Evolutionary conservation across 768 basidiomycete genomes (phyloP), one percentile per base, ranked within the genome.

Genomic region (Macrocybe gigantea): DNA sequence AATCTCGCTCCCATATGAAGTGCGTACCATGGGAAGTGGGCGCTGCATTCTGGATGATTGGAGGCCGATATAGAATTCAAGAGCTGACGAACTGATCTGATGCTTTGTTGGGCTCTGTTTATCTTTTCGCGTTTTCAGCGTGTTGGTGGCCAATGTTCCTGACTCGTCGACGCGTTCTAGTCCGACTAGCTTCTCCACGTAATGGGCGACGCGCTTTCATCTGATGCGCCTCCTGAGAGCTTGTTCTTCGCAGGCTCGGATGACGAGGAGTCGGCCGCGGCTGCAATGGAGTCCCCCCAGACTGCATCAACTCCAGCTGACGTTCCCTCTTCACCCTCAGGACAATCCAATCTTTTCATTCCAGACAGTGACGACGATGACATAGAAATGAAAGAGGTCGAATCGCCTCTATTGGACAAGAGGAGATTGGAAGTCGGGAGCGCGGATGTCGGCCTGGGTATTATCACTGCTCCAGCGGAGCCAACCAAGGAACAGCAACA

Each of bases 21-120:
- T 38, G 41, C 60, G 44, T 63, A 87, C 87, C 83, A 89, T 88
- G 41, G 84, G 84, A 58, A 90, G 75, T 54, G 79, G 79, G 53
- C 88, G 85, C 68, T 91, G 89, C 90, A 92, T 92, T 75, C 80
- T 83, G 63, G 54, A 58, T 53, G 52, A 50, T 51, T 54, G 49
- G 52, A 54, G 44, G 46, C 39, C 56, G 48, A 54, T 49, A 55
- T 52, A 56, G 53, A 49, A 43, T 51, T 49, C 47, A 49, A 52
- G 52, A 44, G 55, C 48, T 44, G 50, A 56, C 35, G 31, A 13
- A 48, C 50, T 55, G 49, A 64, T 60, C 61, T 64, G 60, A 60
- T 49, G 55, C 47, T 13, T 36, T 66, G 56, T 72, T 70, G 71
- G 66, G 50, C 33, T 37, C 56, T 74, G 61, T 75, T 73, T 67